Evolutionary conservation across 345 rosid species (phyloP).

Genomic region (Linum usitatissimum): DNA sequence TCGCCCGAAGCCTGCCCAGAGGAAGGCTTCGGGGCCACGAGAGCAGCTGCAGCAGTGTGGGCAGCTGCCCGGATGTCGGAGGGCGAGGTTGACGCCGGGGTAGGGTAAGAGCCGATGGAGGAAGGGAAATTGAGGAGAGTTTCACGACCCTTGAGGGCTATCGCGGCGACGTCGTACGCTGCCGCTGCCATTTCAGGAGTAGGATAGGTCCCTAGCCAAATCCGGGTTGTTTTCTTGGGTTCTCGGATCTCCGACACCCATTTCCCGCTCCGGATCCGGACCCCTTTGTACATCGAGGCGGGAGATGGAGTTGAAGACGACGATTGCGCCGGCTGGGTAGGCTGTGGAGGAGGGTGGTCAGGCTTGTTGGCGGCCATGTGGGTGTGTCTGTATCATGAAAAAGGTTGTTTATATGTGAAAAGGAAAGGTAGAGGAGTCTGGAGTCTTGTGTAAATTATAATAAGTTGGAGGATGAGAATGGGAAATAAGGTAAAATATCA

Average conservation of each 20-base stretch:
- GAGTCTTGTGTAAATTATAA: too few relatives aligned
- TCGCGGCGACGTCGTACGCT: conserved; percentile 67
- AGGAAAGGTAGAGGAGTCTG: too few relatives aligned
- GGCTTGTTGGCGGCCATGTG: too few relatives aligned
- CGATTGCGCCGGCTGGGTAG: too few relatives aligned
- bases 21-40: neutral
- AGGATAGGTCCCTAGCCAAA: conserved; percentile 66
- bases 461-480: too few relatives aligned
- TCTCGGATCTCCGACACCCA: conserved; percentile 76
- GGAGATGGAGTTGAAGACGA: too few relatives aligned
- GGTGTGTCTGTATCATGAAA: too few relatives aligned
- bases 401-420: too few relatives aligned
- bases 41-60: conserved; percentile 33
- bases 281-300: conserved; percentile 32
- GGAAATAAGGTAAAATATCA: too few relatives aligned
- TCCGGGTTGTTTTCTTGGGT: conserved; percentile 59
- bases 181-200: conserved; percentile 76
- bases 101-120: conserved; percentile 34
- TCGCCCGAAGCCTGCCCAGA: neutral
- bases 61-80: conserved; percentile 54
- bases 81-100: conserved; percentile 31
- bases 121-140: conserved; percentile 45
- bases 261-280: conserved; percentile 61
- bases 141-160: conserved; percentile 53
- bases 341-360: too few relatives aligned